Base-by-base conservation (phyloP, 352 stramenopile genomes). In the Globisporangium uncinulatum region DNA sequence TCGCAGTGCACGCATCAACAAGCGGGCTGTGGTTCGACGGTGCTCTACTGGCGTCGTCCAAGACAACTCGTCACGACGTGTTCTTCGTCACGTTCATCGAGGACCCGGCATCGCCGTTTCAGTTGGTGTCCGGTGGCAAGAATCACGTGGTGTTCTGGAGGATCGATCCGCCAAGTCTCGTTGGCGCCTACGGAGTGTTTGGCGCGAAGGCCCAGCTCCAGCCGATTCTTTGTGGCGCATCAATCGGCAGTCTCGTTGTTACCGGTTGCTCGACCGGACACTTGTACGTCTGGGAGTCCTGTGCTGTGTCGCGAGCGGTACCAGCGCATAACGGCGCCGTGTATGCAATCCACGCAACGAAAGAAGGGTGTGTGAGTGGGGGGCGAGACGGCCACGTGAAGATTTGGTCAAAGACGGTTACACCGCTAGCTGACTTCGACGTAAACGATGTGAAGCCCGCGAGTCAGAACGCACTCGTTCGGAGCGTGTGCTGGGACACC, bases 121-220 rank as follows among this genome's bases (percentile, higher is more conserved):
- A 75, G 4, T 57, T 93, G 36, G 76, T 86, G 20, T 85, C 76
- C 1, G 83, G 80, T 42, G 83, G 83, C 0, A 67, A 82, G 10
- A 63, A 87, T 55, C 80, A 93, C 54, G 76, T 89, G 36, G 58
- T 76, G 32, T 93, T 93, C 51, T 93, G 83, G 80, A 77, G 73
- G 39, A 53, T 89, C 7, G 70, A 83, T 11, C 53, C 73, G 9
- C 76, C 79, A 10, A 54, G 51, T 37, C 74, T 90, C 42, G 69
- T 80, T 10, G 70, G 67, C 4, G 83, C 71, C 7, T 63, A 68
- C n/a, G 80, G 83, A 15, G 63, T 82, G n/a, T 89, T 91, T 66
- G 77, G 81, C 29, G 56, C 73, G 47, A 78, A 82, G 54, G 73
- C 70, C 0, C 69, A 87, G 52, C 62, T 62, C 32, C 81, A 89